A percentile compares a stretch with the other conserved stretches of the same genome.
These are phyloP conservation scores for Gossypium longicalyx DNA, from an alignment of 345 rosid species.

Conservation along the genomic window DNA sequence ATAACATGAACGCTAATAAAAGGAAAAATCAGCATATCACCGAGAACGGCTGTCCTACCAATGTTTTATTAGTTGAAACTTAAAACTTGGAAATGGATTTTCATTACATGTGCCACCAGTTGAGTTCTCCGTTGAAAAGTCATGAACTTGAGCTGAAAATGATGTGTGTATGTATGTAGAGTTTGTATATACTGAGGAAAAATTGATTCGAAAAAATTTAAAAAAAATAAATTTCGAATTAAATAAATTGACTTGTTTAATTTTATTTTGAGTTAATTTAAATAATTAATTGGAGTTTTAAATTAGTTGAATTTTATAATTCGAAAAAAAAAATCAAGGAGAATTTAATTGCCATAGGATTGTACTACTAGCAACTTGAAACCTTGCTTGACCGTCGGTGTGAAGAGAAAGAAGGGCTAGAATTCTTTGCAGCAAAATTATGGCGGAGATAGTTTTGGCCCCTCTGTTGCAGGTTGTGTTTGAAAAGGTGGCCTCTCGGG, in stretches of 20 bases:
- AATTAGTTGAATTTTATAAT: no score
- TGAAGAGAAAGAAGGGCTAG: not conserved
- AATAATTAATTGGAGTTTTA: no score
- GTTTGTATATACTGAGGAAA: not conserved
- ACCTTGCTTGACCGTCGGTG: not conserved
- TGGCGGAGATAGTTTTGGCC: conserved; percentile 12
- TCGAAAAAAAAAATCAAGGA: not conserved
- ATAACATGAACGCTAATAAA: no score
- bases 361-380: not conserved
- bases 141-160: not conserved
- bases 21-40: not conserved
- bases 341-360: not conserved
- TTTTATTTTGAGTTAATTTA: no score
- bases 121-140: not conserved
- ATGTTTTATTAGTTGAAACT: not conserved
- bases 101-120: not conserved
- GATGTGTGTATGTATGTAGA: not conserved
- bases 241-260: no score
- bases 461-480: conserved; percentile 17
- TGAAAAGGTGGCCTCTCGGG: conserved; percentile 10
- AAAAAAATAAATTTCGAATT: no score
- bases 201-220: no score
- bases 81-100: not conserved
- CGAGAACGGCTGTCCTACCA: not conserved
- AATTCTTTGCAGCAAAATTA: not conserved